Evolutionary conservation across 106 monocot genomes (phyloP), one percentile per base, ranked within the genome.

Genomic region (Allium fistulosum): DNA sequence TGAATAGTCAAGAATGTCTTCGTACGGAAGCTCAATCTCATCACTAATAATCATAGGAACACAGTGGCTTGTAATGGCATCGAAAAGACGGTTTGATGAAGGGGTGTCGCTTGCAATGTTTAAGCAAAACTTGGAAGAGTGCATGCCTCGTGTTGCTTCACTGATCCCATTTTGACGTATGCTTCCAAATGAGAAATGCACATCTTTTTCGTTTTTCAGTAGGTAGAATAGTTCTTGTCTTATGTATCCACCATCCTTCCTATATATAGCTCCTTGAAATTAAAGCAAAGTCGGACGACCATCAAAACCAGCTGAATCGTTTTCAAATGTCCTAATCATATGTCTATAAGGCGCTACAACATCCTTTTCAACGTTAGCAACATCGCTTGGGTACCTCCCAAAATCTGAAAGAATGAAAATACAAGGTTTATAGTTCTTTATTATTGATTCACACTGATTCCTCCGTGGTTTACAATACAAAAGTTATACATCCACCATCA

Each of bases 191-290:
- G 74, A 62, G 51, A 84, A 84, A 17, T 80, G 77, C 8, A 84
- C 84, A 18, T 77, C 80, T 12, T 81, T 84, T 68, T 84, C 84
- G 51, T 84, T 67, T 74, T 69, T 69, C 2, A 84, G 80, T 9
- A 84, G 77, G 52, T 84, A 84, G 46, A 66, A 84, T 4, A 84
- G 62, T 46, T 84, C 84, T 63, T 84, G 84, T 16, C 84, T 65
- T 2, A 84, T 72, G 57, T 66, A 62, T 13, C 84, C 84, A 3
- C 84, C 84, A 81, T 83, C 88, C 79, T 93, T 93, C 73, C 93
- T 81, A 57, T 88, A 93, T 62, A 93, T 88, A 63, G 93, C 93
- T 51, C 93, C 93, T 74, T 88, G 83, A 72, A 93, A 93, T 62
- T 83, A 93, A 46, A 88, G 63, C 69, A 93, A 68, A 51, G 75